phyloP scores from a whole-genome alignment of 2,329 filamentous ascomycete genomes.

The Aspergillaceae sp. region DNA sequence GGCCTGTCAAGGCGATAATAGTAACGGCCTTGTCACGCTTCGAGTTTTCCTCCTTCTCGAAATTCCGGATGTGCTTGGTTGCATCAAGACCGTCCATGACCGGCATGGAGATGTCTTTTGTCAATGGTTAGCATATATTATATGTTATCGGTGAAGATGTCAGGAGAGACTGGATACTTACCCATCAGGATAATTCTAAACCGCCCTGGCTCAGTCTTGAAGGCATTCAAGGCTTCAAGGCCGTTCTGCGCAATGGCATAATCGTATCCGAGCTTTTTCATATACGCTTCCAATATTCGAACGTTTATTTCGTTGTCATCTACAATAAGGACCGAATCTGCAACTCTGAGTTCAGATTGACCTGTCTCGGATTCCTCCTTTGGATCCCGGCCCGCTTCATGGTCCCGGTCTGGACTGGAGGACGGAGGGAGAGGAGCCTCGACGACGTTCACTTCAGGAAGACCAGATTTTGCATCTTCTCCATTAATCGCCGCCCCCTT shows the following conservation, averaged over 20 bases:
- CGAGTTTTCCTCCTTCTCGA: constrained; percentile 11
- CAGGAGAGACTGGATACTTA: background rate
- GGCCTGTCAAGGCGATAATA: constrained; percentile 24
- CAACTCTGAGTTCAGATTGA: too few species aligned
- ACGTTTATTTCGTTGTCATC: constrained; percentile 33
- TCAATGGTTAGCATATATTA: constrained; percentile 1
- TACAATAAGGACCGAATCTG: constrained; percentile 21
- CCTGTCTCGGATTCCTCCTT: too few species aligned
- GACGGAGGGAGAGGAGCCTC: background rate
- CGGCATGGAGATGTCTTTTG: constrained; percentile 29
- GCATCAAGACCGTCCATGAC: constrained; percentile 29
- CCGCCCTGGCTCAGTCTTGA: constrained; percentile 7
- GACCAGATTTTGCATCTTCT: too few species aligned
- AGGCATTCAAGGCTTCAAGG: constrained; percentile 24
- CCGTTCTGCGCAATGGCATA: constrained; percentile 29
- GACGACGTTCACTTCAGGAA: background rate
- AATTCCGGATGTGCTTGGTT: constrained; percentile 20
- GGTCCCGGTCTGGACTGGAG: background rate
- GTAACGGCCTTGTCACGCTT: constrained; percentile 5
- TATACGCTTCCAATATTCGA: constrained; percentile 23
- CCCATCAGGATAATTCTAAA: constrained; percentile 13
- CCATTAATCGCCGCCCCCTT: too few species aligned
- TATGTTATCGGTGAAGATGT: background rate
- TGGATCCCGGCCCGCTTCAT: too few species aligned
- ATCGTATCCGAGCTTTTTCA: constrained; percentile 19